phyloP scores from a whole-genome alignment of 768 basidiomycete genomes.

The Mycena venus region DNA sequence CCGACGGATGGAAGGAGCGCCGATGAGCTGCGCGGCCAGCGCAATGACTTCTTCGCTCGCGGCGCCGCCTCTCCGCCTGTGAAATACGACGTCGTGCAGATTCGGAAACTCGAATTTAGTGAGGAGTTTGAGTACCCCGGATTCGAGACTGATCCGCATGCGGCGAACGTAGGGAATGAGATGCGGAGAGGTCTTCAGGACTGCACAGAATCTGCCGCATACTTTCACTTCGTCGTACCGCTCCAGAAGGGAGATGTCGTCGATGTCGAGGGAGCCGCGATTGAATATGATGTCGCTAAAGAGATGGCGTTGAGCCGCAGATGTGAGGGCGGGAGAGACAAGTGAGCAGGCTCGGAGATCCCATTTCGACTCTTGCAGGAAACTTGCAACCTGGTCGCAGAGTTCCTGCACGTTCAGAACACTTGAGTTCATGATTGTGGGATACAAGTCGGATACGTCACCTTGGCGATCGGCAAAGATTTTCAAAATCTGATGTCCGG shows the following conservation, averaged over 20 bases:
- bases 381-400: neutral
- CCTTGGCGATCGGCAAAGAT: no score
- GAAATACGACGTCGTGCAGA: slow-evolving; percentile 11
- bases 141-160: slow-evolving; percentile 4
- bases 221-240: neutral
- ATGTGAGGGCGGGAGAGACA: neutral
- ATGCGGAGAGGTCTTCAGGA: slow-evolving; percentile 3
- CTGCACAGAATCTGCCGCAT: neutral
- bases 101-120: slow-evolving; percentile 1
- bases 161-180: slow-evolving; percentile 1
- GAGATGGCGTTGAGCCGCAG: slow-evolving; percentile 8
- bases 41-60: neutral
- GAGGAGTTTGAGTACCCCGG: neutral
- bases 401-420: neutral
- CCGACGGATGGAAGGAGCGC: neutral
- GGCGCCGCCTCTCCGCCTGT: neutral
- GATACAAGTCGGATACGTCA: no score
- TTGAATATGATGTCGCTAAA: slow-evolving; percentile 24
- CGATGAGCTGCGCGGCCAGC: neutral
- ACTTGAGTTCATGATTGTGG: neutral
- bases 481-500: no score
- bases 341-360: slow-evolving; percentile 12
- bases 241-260: neutral
- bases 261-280: neutral
- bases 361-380: neutral